Conservation (phyloP, 2,329 filamentous ascomycete species). For the Nemania sp. region DNA sequence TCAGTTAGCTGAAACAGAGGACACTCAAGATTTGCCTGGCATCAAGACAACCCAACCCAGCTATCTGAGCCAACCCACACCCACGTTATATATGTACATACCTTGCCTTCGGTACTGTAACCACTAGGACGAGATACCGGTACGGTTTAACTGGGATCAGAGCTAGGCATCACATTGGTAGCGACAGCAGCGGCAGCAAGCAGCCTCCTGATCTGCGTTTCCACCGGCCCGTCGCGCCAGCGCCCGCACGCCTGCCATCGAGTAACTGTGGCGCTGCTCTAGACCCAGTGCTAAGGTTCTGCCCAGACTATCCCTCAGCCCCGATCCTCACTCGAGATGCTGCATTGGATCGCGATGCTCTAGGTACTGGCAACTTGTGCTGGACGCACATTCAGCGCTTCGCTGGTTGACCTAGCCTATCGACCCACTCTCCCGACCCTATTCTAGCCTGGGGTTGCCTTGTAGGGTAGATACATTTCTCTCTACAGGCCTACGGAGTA, state of each 20-base stretch:
- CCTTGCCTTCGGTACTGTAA: no score
- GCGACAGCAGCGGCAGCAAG: not conserved
- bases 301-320: slow-evolving; percentile 21
- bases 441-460: slow-evolving; percentile 17
- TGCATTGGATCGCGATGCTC: slow-evolving; percentile 24
- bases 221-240: slow-evolving; percentile 20
- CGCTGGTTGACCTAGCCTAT: slow-evolving; percentile 3
- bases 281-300: slow-evolving; percentile 7
- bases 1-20: slow-evolving; percentile 21
- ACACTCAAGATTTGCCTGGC: slow-evolving; percentile 19
- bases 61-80: no score
- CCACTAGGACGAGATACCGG: no score
- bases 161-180: not conserved
- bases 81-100: not conserved
- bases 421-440: not conserved
- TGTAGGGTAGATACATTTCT: no score
- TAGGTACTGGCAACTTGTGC: slow-evolving; percentile 16
- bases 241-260: slow-evolving; percentile 14
- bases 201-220: not conserved
- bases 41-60: not conserved
- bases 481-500: no score
- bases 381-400: slow-evolving; percentile 4
- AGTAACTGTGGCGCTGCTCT: slow-evolving; percentile 28
- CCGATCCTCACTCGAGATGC: slow-evolving; percentile 17
- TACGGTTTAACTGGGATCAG: slow-evolving; percentile 6